A percentile compares a stretch with the other conserved stretches of the same genome.
These are phyloP conservation scores for Diddensiella santjacobensis DNA, from an alignment of 805 yeast species.

Conservation along the genomic window DNA sequence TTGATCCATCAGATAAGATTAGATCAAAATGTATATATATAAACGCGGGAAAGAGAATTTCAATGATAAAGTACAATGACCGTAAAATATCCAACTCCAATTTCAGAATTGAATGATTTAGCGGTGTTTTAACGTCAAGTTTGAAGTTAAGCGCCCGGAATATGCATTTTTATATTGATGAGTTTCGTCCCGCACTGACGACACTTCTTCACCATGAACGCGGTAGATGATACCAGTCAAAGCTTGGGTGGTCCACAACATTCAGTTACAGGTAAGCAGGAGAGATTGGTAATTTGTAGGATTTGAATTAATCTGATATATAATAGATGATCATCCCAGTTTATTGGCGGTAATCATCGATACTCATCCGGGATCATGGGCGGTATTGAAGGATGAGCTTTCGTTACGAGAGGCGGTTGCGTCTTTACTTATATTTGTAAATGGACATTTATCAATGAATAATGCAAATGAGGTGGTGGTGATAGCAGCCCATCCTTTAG, in stretches of 20 bases:
- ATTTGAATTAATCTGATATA: no score
- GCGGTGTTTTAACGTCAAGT: no score
- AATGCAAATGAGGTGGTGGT: slow-evolving; percentile 81
- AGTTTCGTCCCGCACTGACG: no score
- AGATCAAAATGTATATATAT: no score
- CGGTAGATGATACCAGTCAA: slow-evolving; percentile 34
- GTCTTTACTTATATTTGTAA: slow-evolving; percentile 68
- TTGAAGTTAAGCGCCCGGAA: no score
- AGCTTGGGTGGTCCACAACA: slow-evolving; percentile 18
- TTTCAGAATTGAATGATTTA: no score
- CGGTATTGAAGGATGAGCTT: slow-evolving; percentile 34
- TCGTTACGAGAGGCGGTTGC: slow-evolving; percentile 57
- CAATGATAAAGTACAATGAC: no score
- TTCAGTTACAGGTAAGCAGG: neutral
- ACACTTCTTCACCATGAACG: slow-evolving; percentile 28
- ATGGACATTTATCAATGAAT: slow-evolving; percentile 83
- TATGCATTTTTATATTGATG: no score
- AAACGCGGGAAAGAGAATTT: no score
- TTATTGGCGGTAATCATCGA: slow-evolving; percentile 75
- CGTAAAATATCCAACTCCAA: no score
- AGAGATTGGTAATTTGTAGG: no score
- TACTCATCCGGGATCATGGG: slow-evolving; percentile 70
- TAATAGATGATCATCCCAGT: slow-evolving; percentile 71
- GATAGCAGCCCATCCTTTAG: slow-evolving; percentile 67
- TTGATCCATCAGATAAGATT: no score